Conservation (phyloP, 2,329 filamentous ascomycete genomes). For the Fusarium bulbicola region DNA sequence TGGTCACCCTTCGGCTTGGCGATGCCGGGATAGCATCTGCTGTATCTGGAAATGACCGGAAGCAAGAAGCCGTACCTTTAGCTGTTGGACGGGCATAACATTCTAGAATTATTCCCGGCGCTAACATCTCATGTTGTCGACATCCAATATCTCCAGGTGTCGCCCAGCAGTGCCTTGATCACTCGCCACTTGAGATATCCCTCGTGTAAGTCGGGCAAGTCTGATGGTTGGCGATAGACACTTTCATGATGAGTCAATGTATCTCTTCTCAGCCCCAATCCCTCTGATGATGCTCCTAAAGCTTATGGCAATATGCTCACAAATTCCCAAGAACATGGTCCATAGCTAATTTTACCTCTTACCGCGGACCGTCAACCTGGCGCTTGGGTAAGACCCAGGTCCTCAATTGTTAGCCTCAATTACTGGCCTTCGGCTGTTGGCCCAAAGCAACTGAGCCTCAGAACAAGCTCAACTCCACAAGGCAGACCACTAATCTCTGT, state of each 20-base stretch:
- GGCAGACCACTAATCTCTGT: slow-evolving; percentile 13
- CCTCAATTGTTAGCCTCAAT: background rate
- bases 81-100: background rate
- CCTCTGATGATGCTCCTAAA: background rate
- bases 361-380: background rate
- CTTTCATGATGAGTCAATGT: background rate
- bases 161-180: slow-evolving; percentile 9
- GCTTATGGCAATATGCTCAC: background rate
- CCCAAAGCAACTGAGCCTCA: slow-evolving; percentile 2
- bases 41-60: slow-evolving; percentile 28
- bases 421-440: background rate
- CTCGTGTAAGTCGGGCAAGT: background rate
- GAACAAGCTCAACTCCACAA: slow-evolving; percentile 9
- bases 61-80: background rate
- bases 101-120: slow-evolving; percentile 32
- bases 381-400: background rate
- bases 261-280: background rate
- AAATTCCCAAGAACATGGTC: background rate
- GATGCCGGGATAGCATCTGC: slow-evolving; percentile 8
- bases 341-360: background rate
- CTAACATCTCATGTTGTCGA: background rate
- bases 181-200: slow-evolving; percentile 8
- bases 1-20: slow-evolving; percentile 24
- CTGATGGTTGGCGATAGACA: background rate
- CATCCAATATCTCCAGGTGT: background rate